Conservation (phyloP, 2,329 filamentous ascomycete species). For the Venturia oleaginea region DNA sequence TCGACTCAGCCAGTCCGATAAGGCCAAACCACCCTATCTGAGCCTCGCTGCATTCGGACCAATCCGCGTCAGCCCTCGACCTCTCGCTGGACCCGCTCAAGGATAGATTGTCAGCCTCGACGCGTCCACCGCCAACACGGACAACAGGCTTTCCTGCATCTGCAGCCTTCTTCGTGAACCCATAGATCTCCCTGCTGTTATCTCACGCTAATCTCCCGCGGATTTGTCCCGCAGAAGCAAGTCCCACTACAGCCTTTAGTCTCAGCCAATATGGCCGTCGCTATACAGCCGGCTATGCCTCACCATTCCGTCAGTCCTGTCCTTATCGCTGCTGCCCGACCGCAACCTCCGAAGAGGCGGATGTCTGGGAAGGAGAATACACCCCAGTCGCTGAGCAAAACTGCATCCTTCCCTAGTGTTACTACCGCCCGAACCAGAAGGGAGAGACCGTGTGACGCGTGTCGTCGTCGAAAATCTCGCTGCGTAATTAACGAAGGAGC, state of each 20-base stretch:
- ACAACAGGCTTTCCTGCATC: neutral
- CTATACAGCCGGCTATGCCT: constrained; percentile 37
- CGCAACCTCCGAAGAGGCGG: constrained; percentile 29
- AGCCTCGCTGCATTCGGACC: constrained; percentile 5
- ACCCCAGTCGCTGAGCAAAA: constrained; percentile 24
- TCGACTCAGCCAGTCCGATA: neutral
- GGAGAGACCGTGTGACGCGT: constrained; percentile 51
- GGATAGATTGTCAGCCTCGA: constrained; percentile 11
- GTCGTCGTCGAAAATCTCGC: constrained; percentile 62
- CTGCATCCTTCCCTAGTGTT: constrained; percentile 24
- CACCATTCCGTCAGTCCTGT: constrained; percentile 32
- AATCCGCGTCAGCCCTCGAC: constrained; percentile 1
- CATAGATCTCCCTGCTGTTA: constrained; percentile 6
- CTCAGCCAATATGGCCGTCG: constrained; percentile 30
- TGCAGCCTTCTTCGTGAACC: neutral
- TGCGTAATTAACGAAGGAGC: constrained; percentile 74
- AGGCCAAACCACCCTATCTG: neutral
- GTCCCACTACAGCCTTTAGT: neutral
- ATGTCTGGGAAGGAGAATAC: constrained; percentile 36
- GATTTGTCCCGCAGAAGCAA: constrained; percentile 1
- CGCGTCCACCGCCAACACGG: neutral
- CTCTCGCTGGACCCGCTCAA: neutral
- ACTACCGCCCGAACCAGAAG: constrained; percentile 31
- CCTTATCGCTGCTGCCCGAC: constrained; percentile 36
- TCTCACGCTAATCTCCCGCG: neutral